phyloP scores from a whole-genome alignment of 495 filamentous ascomycete species.

The Aspergillus indologenus region DNA sequence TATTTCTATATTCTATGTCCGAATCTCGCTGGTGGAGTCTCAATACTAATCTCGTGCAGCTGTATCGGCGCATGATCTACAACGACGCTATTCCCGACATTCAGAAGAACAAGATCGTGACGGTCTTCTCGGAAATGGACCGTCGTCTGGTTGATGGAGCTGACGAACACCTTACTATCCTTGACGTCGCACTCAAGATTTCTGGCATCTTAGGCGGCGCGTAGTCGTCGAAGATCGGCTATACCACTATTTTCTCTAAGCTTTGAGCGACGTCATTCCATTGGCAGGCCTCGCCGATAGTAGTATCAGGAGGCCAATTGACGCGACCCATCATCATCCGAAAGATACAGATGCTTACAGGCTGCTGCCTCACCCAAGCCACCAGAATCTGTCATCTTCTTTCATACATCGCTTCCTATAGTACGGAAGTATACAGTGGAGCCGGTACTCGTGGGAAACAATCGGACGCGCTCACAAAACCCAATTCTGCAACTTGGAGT shows the following conservation, averaged over 20 bases:
- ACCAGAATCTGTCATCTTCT: neutral
- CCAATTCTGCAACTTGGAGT: neutral
- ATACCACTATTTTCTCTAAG: neutral
- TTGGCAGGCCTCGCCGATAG: neutral
- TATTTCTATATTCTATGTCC: conserved; percentile 30
- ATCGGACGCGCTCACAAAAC: neutral
- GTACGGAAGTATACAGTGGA: neutral
- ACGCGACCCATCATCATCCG: neutral
- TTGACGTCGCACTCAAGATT: conserved; percentile 80
- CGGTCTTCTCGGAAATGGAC: conserved; percentile 87
- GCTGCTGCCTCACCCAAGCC: neutral
- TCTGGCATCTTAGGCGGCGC: conserved; percentile 63
- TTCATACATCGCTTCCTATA: neutral
- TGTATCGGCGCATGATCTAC: conserved; percentile 79
- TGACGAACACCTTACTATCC: conserved; percentile 87
- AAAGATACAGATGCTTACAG: neutral
- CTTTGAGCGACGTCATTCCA: neutral
- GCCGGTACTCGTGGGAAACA: neutral
- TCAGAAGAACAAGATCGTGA: conserved; percentile 87
- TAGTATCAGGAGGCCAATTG: neutral
- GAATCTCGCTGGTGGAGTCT: neutral
- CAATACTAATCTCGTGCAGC: conserved; percentile 38
- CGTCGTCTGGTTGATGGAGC: conserved; percentile 96
- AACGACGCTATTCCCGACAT: conserved; percentile 77
- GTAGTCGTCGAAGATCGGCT: neutral